Evolutionary conservation across 768 basidiomycete species (phyloP).

Genomic region (Phylloporus arenicola): DNA sequence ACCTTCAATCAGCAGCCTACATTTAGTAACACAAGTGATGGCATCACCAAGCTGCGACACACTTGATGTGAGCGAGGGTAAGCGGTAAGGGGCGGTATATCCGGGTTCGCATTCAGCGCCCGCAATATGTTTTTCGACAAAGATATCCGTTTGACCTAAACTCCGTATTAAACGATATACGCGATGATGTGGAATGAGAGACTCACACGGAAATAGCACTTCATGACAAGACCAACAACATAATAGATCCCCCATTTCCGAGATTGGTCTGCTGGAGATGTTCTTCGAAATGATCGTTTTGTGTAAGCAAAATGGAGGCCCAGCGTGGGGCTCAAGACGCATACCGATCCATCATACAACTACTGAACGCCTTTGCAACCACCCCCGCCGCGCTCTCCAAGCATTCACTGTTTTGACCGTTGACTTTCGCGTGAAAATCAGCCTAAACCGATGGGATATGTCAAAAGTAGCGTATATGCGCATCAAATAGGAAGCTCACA

Average conservation of each 20-base stretch:
- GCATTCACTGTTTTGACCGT: constrained; percentile 52
- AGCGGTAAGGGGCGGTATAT: constrained; percentile 68
- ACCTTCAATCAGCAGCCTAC: constrained; percentile 48
- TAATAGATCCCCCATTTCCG: constrained; percentile 92
- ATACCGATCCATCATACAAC: constrained; percentile 81
- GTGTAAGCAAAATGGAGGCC: not conserved
- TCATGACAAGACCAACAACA: constrained; percentile 84
- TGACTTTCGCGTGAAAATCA: constrained; percentile 54
- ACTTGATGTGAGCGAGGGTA: constrained; percentile 89
- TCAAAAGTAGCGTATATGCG: not conserved
- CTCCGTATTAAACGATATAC: not conserved
- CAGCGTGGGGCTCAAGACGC: constrained; percentile 5
- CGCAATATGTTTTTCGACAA: constrained; percentile 88
- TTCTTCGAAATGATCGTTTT: constrained; percentile 32
- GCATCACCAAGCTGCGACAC: constrained; percentile 17
- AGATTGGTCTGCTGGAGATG: constrained; percentile 65
- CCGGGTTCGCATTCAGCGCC: constrained; percentile 78
- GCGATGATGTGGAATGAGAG: not conserved
- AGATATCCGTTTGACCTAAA: constrained; percentile 83
- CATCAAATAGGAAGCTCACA: constrained; percentile 37
- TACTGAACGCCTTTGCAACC: constrained; percentile 85
- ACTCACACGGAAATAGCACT: constrained; percentile 89
- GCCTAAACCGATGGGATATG: constrained; percentile 37
- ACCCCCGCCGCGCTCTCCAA: constrained; percentile 86
- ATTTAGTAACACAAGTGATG: constrained; percentile 4